Conservation (phyloP, 2,329 filamentous ascomycete species). For the Neodidymelliopsis sp. region DNA sequence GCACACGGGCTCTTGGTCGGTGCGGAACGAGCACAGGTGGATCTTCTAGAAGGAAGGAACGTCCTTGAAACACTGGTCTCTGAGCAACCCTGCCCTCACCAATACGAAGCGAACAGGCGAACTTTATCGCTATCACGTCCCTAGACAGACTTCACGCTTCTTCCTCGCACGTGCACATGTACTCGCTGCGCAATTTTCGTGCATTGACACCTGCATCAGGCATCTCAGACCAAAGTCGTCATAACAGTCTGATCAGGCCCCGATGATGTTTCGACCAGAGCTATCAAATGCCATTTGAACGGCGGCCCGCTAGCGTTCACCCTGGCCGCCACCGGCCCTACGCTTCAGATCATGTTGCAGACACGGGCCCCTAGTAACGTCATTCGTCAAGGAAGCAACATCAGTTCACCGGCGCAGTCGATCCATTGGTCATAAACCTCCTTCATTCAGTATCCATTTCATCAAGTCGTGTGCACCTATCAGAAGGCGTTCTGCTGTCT, state of each 20-base stretch:
- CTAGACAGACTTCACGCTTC: conserved; percentile 1
- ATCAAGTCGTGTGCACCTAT: neutral
- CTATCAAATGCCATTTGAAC: conserved; percentile 13
- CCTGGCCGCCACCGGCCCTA: conserved; percentile 10
- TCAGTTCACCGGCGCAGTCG: neutral
- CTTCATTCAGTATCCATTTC: neutral
- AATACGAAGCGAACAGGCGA: conserved; percentile 10
- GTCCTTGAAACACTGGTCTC: conserved; percentile 13
- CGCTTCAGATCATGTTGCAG: conserved; percentile 12
- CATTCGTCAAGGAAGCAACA: conserved; percentile 9
- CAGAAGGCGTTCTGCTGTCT: conserved; percentile 1
- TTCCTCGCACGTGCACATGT: neutral
- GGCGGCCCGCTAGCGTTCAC: conserved; percentile 13
- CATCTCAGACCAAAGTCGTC: conserved; percentile 3
- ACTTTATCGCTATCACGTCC: conserved; percentile 1
- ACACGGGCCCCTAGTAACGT: conserved; percentile 12
- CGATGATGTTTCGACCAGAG: conserved; percentile 5
- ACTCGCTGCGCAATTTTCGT: neutral
- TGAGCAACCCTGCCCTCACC: conserved; percentile 1
- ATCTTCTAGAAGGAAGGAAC: conserved; percentile 19
- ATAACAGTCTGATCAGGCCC: conserved; percentile 3
- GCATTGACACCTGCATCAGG: neutral
- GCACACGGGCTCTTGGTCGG: conserved; percentile 15
- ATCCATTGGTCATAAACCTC: conserved; percentile 1
- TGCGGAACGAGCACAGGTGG: conserved; percentile 15